Evolutionary conservation across 306 rosid genomes (phyloP).

Genomic region (Cicer yamashitae): DNA sequence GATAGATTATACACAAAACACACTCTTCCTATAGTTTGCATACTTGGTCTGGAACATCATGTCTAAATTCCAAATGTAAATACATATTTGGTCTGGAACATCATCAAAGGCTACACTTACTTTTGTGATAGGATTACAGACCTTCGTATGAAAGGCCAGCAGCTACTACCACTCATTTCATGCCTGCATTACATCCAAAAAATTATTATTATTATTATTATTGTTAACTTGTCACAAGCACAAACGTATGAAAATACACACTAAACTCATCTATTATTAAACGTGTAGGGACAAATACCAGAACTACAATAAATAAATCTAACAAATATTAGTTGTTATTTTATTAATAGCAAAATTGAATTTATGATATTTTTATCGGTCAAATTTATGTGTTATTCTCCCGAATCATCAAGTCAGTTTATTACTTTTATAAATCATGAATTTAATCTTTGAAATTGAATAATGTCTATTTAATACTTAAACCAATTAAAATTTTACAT

Average conservation of each 20-base stretch:
- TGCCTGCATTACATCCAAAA: constrained; percentile 51
- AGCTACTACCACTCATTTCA: constrained; percentile 48
- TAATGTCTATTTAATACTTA: no score
- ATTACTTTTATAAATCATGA: no score
- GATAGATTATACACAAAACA: no score
- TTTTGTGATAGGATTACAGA: constrained; percentile 25
- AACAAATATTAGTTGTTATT: no score
- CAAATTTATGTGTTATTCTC: no score
- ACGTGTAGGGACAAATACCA: no score
- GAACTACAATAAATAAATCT: no score
- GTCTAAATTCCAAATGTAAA: constrained; percentile 16
- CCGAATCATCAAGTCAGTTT: no score
- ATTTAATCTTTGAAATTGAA: no score
- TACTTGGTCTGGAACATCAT: not conserved
- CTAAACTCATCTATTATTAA: not conserved
- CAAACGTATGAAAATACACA: not conserved
- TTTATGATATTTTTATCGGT: no score
- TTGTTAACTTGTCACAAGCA: not conserved
- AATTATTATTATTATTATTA: not conserved
- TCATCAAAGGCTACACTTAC: constrained; percentile 28
- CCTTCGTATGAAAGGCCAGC: constrained; percentile 54
- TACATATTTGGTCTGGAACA: not conserved
- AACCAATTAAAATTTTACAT: no score
- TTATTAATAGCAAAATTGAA: no score
- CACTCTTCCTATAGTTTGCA: not conserved